A percentile compares a stretch with the other conserved stretches of the same genome.
These are phyloP conservation scores for Smittium culicis DNA, from an alignment of 371 early-diverging fungal species.

Conservation along the genomic window DNA sequence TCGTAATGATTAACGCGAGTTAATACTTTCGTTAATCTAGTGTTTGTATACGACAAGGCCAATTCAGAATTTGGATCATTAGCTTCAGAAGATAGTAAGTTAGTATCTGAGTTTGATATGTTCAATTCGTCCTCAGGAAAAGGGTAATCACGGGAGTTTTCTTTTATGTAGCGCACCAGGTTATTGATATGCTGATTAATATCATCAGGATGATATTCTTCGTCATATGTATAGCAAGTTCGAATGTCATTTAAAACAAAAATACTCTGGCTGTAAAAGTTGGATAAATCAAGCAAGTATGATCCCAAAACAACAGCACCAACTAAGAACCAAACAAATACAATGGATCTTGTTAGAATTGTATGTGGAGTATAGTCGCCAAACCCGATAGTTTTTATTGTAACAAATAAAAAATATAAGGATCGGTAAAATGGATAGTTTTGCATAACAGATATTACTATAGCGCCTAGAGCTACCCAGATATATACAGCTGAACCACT, in stretches of 20 bases:
- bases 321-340: constrained; percentile 24
- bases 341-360: constrained; percentile 18
- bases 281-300: constrained; percentile 28
- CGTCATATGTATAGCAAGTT: background rate
- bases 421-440: background rate
- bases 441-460: background rate
- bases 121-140: background rate
- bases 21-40: no score
- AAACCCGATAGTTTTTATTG: constrained; percentile 31
- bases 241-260: background rate
- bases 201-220: background rate
- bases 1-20: no score
- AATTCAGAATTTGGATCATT: no score
- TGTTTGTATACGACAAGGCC: background rate
- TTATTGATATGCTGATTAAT: background rate
- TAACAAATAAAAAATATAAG: constrained; percentile 12
- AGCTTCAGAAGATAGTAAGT: background rate
- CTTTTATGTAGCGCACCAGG: background rate
- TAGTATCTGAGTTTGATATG: background rate
- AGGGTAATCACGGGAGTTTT: no score
- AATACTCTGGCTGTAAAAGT: constrained; percentile 27
- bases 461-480: background rate
- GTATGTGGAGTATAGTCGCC: constrained; percentile 25
- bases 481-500: background rate
- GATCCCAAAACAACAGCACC: constrained; percentile 31